Conservation (phyloP, 1,139 yeast species). For the Geotrichum klebahnii region DNA sequence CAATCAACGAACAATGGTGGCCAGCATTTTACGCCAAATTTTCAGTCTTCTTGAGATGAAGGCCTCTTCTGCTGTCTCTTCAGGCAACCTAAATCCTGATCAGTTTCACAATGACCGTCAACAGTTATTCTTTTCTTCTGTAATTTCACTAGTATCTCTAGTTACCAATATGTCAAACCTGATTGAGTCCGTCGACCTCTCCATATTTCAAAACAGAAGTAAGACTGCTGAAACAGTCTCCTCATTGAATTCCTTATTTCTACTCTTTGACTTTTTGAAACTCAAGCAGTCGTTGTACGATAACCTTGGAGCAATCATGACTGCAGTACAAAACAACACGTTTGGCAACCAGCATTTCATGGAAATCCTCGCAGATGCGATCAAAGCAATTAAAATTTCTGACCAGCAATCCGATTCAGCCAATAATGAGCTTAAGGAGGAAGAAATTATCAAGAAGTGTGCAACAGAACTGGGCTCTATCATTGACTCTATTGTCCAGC, state of each 20-base stretch:
- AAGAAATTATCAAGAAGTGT: constrained; percentile 17
- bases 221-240: constrained; percentile 6
- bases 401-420: too few relatives aligned
- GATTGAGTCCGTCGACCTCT: constrained; percentile 35
- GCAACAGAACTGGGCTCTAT: constrained; percentile 21
- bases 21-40: constrained; percentile 21
- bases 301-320: constrained; percentile 53
- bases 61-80: background rate
- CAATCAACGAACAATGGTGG: constrained; percentile 23
- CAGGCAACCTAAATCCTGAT: constrained; percentile 6
- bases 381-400: constrained; percentile 23
- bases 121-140: constrained; percentile 26
- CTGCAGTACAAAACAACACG: constrained; percentile 68
- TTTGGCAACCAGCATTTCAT: constrained; percentile 54
- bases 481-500: constrained; percentile 19
- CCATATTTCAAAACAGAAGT: constrained; percentile 30
- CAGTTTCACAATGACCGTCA: constrained; percentile 24
- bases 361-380: constrained; percentile 26
- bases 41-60: constrained; percentile 16
- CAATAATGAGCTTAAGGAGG: constrained; percentile 1
- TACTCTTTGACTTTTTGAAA: constrained; percentile 69
- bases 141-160: constrained; percentile 26
- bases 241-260: constrained; percentile 47
- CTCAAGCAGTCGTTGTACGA: constrained; percentile 72
- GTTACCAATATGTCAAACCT: constrained; percentile 29